phyloP scores from a whole-genome alignment of 2,329 filamentous ascomycete genomes.

The Tolypocladium ophioglossoides region DNA sequence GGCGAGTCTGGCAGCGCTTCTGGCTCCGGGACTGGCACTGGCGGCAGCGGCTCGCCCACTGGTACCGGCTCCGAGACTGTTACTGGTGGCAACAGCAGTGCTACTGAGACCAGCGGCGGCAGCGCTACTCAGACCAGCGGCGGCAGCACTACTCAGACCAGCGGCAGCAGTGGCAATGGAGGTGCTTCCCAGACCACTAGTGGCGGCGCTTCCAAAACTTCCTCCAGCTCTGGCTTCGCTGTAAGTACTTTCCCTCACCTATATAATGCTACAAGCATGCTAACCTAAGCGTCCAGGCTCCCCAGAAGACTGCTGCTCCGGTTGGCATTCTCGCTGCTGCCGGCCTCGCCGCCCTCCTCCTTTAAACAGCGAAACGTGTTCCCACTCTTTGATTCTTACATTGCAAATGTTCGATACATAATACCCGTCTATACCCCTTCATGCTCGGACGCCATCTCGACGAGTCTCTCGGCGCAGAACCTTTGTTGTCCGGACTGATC shows the following conservation, averaged over 20 bases:
- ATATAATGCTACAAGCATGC: background rate
- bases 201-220: conserved; percentile 3
- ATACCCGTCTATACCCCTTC: conserved; percentile 26
- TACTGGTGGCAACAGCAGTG: background rate
- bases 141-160: background rate
- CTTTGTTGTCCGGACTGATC: conserved; percentile 13
- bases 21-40: conserved; percentile 10
- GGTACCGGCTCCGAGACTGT: conserved; percentile 4
- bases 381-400: conserved; percentile 15
- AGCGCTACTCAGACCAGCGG: background rate
- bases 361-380: conserved; percentile 24
- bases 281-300: conserved; percentile 12
- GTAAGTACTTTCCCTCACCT: conserved; percentile 13
- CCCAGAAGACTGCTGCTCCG: conserved; percentile 34
- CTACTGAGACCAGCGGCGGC: background rate
- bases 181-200: background rate
- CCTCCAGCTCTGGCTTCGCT: conserved; percentile 12
- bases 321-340: conserved; percentile 36
- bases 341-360: conserved; percentile 36
- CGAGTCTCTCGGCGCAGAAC: conserved; percentile 11
- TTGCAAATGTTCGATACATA: conserved; percentile 32
- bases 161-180: background rate
- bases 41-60: conserved; percentile 1
- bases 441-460: conserved; percentile 12
- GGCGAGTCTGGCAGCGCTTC: conserved; percentile 8